Evolutionary conservation across 2,329 filamentous ascomycete species (phyloP), one percentile per base, ranked within the genome.

Genomic region (Fusarium lateritium): DNA sequence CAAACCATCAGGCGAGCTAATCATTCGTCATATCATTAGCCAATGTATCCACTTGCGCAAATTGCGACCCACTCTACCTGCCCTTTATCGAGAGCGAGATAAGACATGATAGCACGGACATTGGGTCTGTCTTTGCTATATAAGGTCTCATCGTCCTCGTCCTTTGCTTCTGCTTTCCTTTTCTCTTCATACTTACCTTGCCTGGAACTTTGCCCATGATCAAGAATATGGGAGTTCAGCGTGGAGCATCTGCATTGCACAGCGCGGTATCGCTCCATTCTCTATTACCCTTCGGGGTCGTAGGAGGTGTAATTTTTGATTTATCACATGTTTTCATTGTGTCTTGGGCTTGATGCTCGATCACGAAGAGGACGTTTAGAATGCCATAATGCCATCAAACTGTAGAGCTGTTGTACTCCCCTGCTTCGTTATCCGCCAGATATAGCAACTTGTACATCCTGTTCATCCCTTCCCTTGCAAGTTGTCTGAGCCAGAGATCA

Each of bases 141-240:
- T 39, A 58, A 7, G 3, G 5, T 15, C 26, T 10, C 10, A 8
- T 28, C 24, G 38, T 40, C 39, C 26, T 44, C 17, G 8, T 10
- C 6, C 24, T 58, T 55, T 58, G 33, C 15, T 45, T 15, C 0
- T 26, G 40, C 55, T 58, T 36, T 45, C 34, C 45, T 24, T 58
- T 58, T 58, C 40, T 26, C 56, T 58, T 58, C 56, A 58, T 58
- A 58, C 56, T 58, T 58, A 58, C 56, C 56, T 58, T 56, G 54
- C 54, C 54, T 56, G 54, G 54, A 56, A 56, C 54, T 56, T 55
- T 13, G 33, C 54, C 45, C 54, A 42, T 34, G 54, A 51, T 56
- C 54, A 56, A 28, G 38, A 56, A 56, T 56, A 51, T 42, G 54
- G 45, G 54, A 43, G 54, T 56, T 56, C 54, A 56, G 54, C 38